These are phyloP conservation scores for Sparassis latifolia DNA, from an alignment of 1,284 basidiomycete genomes.

Conservation along the genomic window DNA sequence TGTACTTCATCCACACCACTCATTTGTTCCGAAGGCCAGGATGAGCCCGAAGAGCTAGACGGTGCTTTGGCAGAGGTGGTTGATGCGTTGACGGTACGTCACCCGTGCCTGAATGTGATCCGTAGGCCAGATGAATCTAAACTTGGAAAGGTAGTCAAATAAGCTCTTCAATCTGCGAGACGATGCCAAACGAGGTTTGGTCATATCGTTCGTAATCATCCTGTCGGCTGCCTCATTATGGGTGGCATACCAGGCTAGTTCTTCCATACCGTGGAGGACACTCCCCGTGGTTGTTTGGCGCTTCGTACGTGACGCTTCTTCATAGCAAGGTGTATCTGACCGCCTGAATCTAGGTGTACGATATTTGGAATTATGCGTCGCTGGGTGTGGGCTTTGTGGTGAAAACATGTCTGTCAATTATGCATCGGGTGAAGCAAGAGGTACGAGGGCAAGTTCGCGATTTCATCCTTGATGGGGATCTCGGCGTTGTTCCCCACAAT, in stretches of 20 bases:
- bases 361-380: too few species aligned
- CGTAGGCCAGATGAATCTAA: not conserved
- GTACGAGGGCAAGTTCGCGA: too few species aligned
- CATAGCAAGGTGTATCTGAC: too few species aligned
- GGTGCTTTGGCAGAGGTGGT: not conserved
- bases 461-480: too few species aligned
- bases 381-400: too few species aligned
- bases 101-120: not conserved
- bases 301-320: too few species aligned
- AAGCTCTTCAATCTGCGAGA: not conserved
- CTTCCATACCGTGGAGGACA: not conserved
- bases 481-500: too few species aligned
- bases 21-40: not conserved
- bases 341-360: too few species aligned
- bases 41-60: not conserved
- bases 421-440: too few species aligned
- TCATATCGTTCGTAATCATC: not conserved
- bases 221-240: not conserved
- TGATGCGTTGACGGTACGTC: not conserved
- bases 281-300: too few species aligned
- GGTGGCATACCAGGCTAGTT: not conserved
- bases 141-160: not conserved
- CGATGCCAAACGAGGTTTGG: not conserved
- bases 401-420: too few species aligned
- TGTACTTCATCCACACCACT: not conserved